These are phyloP conservation scores for Austroboletus festivus DNA, from an alignment of 768 basidiomycete genomes.

Conservation along the genomic window DNA sequence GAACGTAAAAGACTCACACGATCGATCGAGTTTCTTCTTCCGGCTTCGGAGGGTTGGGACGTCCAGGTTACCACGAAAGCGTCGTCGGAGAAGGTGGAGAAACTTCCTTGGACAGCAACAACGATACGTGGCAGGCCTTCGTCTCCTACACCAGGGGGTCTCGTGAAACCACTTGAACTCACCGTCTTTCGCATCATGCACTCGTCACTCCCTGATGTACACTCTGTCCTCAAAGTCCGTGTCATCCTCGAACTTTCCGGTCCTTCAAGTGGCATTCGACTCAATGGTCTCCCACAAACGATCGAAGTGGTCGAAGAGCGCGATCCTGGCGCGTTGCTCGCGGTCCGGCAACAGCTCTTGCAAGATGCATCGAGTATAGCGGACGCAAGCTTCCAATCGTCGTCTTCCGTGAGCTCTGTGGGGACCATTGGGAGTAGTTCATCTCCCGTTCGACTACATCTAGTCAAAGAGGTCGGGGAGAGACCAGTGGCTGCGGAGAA, in stretches of 20 bases:
- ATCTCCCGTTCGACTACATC: conserved; percentile 27
- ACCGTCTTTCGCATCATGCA: conserved; percentile 68
- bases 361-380: conserved; percentile 70
- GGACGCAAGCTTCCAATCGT: conserved; percentile 64
- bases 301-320: conserved; percentile 66
- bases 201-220: conserved; percentile 63
- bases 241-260: conserved; percentile 79
- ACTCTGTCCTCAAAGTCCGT: conserved; percentile 78
- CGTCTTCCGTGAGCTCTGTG: conserved; percentile 55
- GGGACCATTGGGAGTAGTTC: conserved; percentile 43
- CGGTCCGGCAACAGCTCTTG: conserved; percentile 45
- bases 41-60: conserved; percentile 80
- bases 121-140: conserved; percentile 46
- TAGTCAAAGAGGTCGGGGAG: conserved; percentile 41
- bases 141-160: conserved; percentile 29
- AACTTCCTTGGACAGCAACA: conserved; percentile 68
- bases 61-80: conserved; percentile 74
- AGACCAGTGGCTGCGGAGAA: conserved; percentile 66
- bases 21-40: conserved; percentile 78
- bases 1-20: conserved; percentile 71
- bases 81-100: conserved; percentile 67
- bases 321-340: conserved; percentile 52
- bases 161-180: conserved; percentile 45
- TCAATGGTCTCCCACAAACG: conserved; percentile 80
- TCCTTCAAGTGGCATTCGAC: conserved; percentile 69